phyloP scores from a whole-genome alignment of 2,329 filamentous ascomycete species.

The Curvularia lunata region DNA sequence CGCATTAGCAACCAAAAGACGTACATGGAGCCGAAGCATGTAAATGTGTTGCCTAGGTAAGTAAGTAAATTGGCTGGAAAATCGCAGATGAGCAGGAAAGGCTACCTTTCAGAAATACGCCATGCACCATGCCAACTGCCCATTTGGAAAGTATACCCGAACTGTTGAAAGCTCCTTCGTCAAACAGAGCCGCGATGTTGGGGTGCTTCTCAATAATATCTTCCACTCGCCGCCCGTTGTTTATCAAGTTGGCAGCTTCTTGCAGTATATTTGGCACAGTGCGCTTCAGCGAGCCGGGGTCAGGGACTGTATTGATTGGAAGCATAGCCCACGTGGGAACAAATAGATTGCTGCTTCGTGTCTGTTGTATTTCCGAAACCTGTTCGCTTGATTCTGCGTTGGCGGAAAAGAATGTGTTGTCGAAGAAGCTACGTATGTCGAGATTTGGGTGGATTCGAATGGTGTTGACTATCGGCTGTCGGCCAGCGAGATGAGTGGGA shows the following conservation, averaged over 20 bases:
- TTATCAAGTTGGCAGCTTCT: constrained; percentile 23
- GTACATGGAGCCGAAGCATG: constrained; percentile 35
- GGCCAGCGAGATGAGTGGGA: constrained; percentile 26
- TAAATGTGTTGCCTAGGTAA: constrained; percentile 28
- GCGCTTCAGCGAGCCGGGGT: constrained; percentile 25
- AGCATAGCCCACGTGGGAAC: constrained; percentile 38
- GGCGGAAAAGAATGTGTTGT: constrained; percentile 27
- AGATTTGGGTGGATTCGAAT: constrained; percentile 33
- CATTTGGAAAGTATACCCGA: constrained; percentile 31
- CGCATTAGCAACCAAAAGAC: constrained; percentile 32
- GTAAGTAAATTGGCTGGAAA: not conserved
- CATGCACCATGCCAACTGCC: constrained; percentile 33
- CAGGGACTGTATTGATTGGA: constrained; percentile 28
- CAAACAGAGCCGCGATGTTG: constrained; percentile 32
- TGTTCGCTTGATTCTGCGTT: constrained; percentile 19
- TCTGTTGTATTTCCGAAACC: constrained; percentile 16
- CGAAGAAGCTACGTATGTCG: constrained; percentile 26
- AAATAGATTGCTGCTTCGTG: constrained; percentile 23
- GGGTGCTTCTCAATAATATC: constrained; percentile 28
- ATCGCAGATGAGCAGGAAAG: not conserved
- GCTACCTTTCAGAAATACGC: constrained; percentile 27
- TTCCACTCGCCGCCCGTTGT: constrained; percentile 16
- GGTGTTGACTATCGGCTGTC: constrained; percentile 30
- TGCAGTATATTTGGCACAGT: constrained; percentile 20
- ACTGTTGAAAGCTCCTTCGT: constrained; percentile 23